Evolutionary conservation across 306 rosid species (phyloP), one percentile per base, ranked within the genome.

Genomic region (Calophaca sinica): DNA sequence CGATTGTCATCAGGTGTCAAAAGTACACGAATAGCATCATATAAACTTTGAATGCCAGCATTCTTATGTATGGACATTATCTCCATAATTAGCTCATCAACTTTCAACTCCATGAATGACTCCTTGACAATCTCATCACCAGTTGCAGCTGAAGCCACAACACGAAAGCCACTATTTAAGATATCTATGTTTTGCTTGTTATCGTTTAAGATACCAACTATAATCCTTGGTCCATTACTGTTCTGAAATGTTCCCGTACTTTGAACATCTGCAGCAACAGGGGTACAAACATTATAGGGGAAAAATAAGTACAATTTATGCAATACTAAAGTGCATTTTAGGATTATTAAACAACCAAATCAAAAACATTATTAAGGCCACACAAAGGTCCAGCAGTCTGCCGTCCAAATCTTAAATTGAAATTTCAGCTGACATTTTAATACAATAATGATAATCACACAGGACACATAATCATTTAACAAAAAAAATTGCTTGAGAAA

Each of bases 1-100:
- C 98, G 93, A 75, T 84, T 76, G 71, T 94, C 98, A 70, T 94
- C 98, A 7, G 97, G 89, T 1, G 96, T 88, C 51, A 94, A 81
- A 77, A 94, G 89, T 68, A 84, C 81, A 60, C 92, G 82, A 69
- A 91, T 86, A 32, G 96, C 86, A 45, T 91, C 96, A 73, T 90
- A 94, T 73, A 94, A 67, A 57, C 86, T 85, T 49, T 67, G 87
- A 62, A 90, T 62, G 59, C 84, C 76, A 53, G 73, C 69, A 9
- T 81, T 79, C 78, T 73, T 84, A 70, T 77, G 81, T 29, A 66
- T 54, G 28, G 79, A 69, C 72, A 94, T 72, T 53, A 85, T 81
- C 81, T 85, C 89, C 82, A 90, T 46, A 79, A 88, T 88, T 67
- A 90, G 84, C 86, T 91, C 91, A 58, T 84, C 90, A 74, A 87